phyloP scores from a whole-genome alignment of 208 protist species.

The Trypanosoma boissoni region DNA sequence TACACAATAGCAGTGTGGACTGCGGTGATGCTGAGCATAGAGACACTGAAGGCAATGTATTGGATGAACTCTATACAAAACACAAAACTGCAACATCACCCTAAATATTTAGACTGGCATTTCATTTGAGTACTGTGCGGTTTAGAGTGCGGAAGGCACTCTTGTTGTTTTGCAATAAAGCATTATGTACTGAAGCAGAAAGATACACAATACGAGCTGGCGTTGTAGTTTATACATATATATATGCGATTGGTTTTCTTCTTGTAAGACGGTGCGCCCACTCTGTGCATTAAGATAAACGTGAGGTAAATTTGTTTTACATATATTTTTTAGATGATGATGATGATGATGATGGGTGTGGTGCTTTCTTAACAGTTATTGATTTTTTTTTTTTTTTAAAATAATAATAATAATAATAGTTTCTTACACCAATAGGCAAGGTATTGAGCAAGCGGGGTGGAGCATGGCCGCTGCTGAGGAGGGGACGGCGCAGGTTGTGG shows the following conservation, averaged over 20 bases:
- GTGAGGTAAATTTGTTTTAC: conserved; percentile 17
- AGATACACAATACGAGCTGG: too few species aligned
- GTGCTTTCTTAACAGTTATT: conserved; percentile 25
- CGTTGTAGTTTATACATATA: too few species aligned
- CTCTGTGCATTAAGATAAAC: too few species aligned
- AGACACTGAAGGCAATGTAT: too few species aligned
- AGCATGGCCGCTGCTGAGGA: conserved; percentile 8
- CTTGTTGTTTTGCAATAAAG: conserved; percentile 21
- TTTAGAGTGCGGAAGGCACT: conserved; percentile 20
- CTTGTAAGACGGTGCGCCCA: too few species aligned
- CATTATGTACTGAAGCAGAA: conserved; percentile 12
- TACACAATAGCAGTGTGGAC: too few species aligned
- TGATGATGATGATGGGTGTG: conserved; percentile 18
- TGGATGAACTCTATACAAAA: too few species aligned
- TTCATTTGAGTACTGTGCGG: conserved; percentile 22
- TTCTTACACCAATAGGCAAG: background rate
- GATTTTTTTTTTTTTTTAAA: conserved; percentile 24
- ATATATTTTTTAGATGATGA: conserved; percentile 13
- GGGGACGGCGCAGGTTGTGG: background rate
- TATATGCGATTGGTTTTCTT: conserved; percentile 25
- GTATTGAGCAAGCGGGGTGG: too few species aligned
- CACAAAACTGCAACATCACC: too few species aligned
- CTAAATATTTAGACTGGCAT: background rate
- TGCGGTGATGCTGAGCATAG: too few species aligned
- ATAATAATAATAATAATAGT: conserved; percentile 18